Conservation (phyloP, 164 flowering plant genomes). For the Houttuynia cordata region DNA sequence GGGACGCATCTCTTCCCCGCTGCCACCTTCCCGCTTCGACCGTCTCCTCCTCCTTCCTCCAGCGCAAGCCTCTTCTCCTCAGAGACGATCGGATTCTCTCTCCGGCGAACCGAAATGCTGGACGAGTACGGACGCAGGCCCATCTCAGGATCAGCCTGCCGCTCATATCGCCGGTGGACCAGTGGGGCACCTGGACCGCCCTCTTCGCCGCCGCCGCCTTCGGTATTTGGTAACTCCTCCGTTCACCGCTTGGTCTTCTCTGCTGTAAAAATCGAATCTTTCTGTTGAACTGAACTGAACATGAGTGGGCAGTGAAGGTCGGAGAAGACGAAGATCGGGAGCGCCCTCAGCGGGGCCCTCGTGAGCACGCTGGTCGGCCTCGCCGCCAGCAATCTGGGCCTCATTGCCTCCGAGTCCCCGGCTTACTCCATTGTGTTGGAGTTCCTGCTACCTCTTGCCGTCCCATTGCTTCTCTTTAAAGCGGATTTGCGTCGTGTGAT, state of each 20-base stretch:
- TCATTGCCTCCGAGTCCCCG: conserved; percentile 49
- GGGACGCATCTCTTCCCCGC: neutral
- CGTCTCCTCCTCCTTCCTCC: no score
- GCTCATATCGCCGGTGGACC: conserved; percentile 61
- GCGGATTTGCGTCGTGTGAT: conserved; percentile 69
- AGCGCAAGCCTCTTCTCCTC: neutral
- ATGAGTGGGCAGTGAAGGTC: conserved; percentile 37
- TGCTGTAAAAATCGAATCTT: neutral
- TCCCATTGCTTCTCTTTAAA: conserved; percentile 64
- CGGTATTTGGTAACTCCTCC: conserved; percentile 59
- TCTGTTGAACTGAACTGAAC: neutral
- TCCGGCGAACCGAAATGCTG: no score
- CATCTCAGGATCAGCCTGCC: conserved; percentile 26
- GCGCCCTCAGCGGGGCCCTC: no score
- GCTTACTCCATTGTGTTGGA: conserved; percentile 51
- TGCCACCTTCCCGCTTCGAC: neutral
- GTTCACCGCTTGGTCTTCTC: neutral
- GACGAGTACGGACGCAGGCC: neutral
- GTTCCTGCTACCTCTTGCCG: conserved; percentile 63
- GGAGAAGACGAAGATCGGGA: conserved; percentile 76
- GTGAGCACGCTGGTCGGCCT: conserved; percentile 72
- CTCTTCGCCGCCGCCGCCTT: conserved; percentile 82
- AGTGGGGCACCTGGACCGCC: conserved; percentile 92
- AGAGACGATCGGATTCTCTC: neutral
- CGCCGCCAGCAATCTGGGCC: conserved; percentile 77